Percentiles rank a stretch among this genome's conserved stretches.
These are phyloP conservation scores for Flaveria sonorensis DNA, from an alignment of 129 eudicot species.

Conservation along the genomic window DNA sequence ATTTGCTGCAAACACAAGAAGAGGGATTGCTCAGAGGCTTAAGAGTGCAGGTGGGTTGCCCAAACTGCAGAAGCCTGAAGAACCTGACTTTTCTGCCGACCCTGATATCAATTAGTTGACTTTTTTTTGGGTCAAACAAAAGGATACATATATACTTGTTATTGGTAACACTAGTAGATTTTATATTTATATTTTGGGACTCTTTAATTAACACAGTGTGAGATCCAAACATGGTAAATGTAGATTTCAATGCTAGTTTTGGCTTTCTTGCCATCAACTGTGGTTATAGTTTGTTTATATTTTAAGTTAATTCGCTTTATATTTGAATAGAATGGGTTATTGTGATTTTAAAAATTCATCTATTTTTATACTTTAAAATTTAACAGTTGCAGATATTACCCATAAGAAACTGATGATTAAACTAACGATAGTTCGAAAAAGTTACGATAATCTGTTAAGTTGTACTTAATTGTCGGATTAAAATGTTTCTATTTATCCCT, in stretches of 20 bases:
- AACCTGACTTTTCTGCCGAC: slow-evolving; percentile 89
- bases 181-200: background rate
- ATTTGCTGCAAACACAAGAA: slow-evolving; percentile 86
- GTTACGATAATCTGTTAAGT: too few relatives aligned
- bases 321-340: background rate
- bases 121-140: slow-evolving; percentile 11
- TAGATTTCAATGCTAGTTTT: background rate
- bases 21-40: slow-evolving; percentile 80
- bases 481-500: too few relatives aligned
- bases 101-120: slow-evolving; percentile 50
- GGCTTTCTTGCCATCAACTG: background rate
- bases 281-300: background rate
- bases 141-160: slow-evolving; percentile 17
- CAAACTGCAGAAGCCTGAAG: slow-evolving; percentile 89
- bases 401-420: too few relatives aligned
- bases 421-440: too few relatives aligned
- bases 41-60: slow-evolving; percentile 52
- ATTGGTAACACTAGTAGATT: background rate
- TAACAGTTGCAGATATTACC: too few relatives aligned
- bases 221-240: background rate
- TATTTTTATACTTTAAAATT: background rate
- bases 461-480: too few relatives aligned
- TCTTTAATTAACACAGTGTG: background rate
- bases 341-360: background rate
- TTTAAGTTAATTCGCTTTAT: background rate